These are phyloP conservation scores for Lachnellula cervina DNA, from an alignment of 2,329 filamentous ascomycete genomes.

Conservation along the genomic window DNA sequence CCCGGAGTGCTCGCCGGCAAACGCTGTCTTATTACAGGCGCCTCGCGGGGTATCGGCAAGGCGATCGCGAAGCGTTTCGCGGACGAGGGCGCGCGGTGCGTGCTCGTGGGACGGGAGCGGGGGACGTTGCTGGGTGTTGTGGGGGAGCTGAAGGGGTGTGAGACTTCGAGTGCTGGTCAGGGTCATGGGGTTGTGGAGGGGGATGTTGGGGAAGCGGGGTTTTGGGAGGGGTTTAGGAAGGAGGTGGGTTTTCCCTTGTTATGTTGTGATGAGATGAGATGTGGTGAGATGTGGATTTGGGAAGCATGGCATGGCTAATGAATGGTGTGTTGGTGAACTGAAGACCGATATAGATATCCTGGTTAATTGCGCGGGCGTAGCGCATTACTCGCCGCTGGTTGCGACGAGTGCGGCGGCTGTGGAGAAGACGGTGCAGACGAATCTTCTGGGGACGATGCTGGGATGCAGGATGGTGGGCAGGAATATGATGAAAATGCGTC, in stretches of 20 bases:
- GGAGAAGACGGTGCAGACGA: slow-evolving; percentile 59
- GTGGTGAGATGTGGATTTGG: not conserved
- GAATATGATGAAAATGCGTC: slow-evolving; percentile 40
- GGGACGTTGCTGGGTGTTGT: slow-evolving; percentile 63
- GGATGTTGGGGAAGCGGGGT: slow-evolving; percentile 25
- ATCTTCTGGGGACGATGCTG: slow-evolving; percentile 62
- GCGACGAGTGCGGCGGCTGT: slow-evolving; percentile 47
- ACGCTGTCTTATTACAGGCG: slow-evolving; percentile 59
- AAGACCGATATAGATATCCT: slow-evolving; percentile 50
- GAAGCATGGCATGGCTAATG: not conserved
- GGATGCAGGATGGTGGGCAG: slow-evolving; percentile 51
- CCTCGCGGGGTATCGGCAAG: slow-evolving; percentile 64
- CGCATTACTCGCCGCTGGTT: slow-evolving; percentile 60
- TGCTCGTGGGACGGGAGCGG: slow-evolving; percentile 55
- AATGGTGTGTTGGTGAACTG: no score
- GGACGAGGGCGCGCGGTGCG: slow-evolving; percentile 51
- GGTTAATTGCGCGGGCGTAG: slow-evolving; percentile 74
- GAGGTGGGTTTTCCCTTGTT: slow-evolving; percentile 14
- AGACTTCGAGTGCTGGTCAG: not conserved
- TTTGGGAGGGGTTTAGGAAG: slow-evolving; percentile 24
- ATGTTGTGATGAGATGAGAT: not conserved
- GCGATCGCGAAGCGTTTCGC: slow-evolving; percentile 65
- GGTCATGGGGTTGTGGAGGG: slow-evolving; percentile 23
- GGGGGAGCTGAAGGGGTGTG: slow-evolving; percentile 3
- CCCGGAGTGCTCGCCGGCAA: slow-evolving; percentile 12